Percentiles rank a stretch among this genome's conserved stretches.
Conservation (phyloP, 1,139 yeast genomes). For the Pichia sp. region DNA sequence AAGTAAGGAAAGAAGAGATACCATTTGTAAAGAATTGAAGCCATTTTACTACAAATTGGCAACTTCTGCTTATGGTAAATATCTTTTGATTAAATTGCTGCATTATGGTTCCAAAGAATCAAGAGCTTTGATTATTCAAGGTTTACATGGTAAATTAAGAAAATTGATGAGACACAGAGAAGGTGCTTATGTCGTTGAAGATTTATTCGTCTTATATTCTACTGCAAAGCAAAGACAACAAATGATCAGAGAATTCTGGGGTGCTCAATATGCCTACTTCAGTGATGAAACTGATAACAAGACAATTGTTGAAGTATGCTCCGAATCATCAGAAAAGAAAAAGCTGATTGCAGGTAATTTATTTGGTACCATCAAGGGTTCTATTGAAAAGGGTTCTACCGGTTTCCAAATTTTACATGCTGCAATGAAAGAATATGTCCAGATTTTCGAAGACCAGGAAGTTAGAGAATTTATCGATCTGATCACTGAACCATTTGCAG, state of each 20-base stretch:
- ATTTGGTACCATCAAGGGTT: slow-evolving; percentile 75
- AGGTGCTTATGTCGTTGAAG: slow-evolving; percentile 98
- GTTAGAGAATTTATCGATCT: slow-evolving; percentile 77
- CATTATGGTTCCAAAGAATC: slow-evolving; percentile 87
- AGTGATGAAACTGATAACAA: slow-evolving; percentile 54
- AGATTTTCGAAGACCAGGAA: slow-evolving; percentile 63
- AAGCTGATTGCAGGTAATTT: slow-evolving; percentile 69
- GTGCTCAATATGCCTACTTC: slow-evolving; percentile 91
- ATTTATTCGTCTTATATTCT: slow-evolving; percentile 78
- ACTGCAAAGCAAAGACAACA: slow-evolving; percentile 79
- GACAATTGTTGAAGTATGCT: slow-evolving; percentile 57
- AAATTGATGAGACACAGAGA: slow-evolving; percentile 94
- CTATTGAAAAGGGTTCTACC: slow-evolving; percentile 91
- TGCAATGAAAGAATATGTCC: slow-evolving; percentile 84
- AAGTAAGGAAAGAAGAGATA: slow-evolving; percentile 68
- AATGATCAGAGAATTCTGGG: slow-evolving; percentile 95
- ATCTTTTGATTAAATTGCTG: slow-evolving; percentile 75
- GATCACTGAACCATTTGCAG: slow-evolving; percentile 83
- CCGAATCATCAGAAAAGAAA: slow-evolving; percentile 74
- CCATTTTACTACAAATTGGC: slow-evolving; percentile 79
- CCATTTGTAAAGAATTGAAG: slow-evolving; percentile 59
- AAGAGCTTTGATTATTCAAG: slow-evolving; percentile 66
- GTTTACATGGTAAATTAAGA: slow-evolving; percentile 83
- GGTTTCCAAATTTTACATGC: slow-evolving; percentile 96
- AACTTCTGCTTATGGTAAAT: slow-evolving; percentile 89